Percentiles rank a stretch among this genome's conserved stretches.
phyloP scores from a whole-genome alignment of 2,329 filamentous ascomycete species.

The Xylariaceae sp. region DNA sequence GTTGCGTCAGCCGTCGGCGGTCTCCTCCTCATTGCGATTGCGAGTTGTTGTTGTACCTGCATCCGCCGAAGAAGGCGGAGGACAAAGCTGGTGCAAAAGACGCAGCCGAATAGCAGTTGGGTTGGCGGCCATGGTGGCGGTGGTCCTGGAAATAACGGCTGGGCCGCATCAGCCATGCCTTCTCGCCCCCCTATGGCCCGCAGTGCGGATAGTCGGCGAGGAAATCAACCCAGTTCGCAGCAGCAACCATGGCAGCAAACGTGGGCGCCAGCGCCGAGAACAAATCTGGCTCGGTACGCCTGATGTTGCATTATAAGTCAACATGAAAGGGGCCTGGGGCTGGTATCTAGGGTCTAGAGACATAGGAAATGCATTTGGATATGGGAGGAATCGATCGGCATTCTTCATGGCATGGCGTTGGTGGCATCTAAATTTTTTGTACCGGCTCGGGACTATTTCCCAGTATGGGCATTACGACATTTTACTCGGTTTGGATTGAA shows the following conservation, averaged over 20 bases:
- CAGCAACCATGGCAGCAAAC: constrained; percentile 27
- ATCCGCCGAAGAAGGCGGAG: constrained; percentile 51
- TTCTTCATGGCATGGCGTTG: constrained; percentile 31
- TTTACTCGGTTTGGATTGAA: constrained; percentile 14
- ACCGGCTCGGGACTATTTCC: background rate
- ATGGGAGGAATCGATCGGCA: constrained; percentile 14
- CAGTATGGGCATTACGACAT: constrained; percentile 7
- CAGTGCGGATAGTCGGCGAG: constrained; percentile 8
- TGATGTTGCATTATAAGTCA: constrained; percentile 10
- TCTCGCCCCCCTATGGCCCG: constrained; percentile 28
- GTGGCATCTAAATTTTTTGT: constrained; percentile 11
- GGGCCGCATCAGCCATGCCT: constrained; percentile 13
- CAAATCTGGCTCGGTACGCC: constrained; percentile 24
- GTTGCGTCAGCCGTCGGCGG: constrained; percentile 74
- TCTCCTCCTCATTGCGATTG: constrained; percentile 72
- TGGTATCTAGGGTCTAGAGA: constrained; percentile 17
- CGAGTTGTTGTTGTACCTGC: constrained; percentile 69
- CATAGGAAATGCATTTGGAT: constrained; percentile 10
- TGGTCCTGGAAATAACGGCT: constrained; percentile 28
- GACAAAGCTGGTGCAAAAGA: constrained; percentile 38
- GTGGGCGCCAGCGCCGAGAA: constrained; percentile 17
- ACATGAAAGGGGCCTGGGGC: constrained; percentile 2
- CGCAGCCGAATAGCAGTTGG: constrained; percentile 39
- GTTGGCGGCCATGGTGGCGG: constrained; percentile 37
- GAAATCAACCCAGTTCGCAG: constrained; percentile 14